Percentiles rank a stretch among this genome's conserved stretches.
These are phyloP conservation scores for Pichia phayaonensis DNA, from an alignment of 805 yeast species.

Conservation along the genomic window DNA sequence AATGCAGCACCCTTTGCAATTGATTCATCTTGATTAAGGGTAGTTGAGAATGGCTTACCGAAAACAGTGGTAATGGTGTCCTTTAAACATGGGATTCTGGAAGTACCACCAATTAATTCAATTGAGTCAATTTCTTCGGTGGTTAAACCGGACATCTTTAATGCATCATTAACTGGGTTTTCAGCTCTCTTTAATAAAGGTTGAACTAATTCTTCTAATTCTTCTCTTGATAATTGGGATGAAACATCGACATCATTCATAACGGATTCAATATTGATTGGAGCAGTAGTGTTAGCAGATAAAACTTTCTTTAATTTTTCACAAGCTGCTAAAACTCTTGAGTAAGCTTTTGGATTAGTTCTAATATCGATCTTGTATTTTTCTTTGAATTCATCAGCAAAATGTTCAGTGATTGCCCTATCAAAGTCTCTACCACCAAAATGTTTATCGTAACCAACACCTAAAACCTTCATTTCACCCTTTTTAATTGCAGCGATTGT, in stretches of 20 bases:
- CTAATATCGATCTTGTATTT: constrained; percentile 92
- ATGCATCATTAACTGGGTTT: constrained; percentile 74
- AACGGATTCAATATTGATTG: constrained; percentile 89
- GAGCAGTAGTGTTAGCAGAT: constrained; percentile 93
- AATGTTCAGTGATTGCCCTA: constrained; percentile 87
- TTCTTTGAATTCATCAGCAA: constrained; percentile 83
- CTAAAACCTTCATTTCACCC: constrained; percentile 91
- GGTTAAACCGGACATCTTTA: constrained; percentile 68
- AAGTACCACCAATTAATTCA: constrained; percentile 96
- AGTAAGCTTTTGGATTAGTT: constrained; percentile 89
- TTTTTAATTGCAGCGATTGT: constrained; percentile 85
- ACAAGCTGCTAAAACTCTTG: constrained; percentile 85
- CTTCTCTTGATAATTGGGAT: constrained; percentile 80
- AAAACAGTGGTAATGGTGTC: constrained; percentile 70
- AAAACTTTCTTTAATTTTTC: constrained; percentile 93
- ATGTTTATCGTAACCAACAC: constrained; percentile 88
- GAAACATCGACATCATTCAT: constrained; percentile 97
- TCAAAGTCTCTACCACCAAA: constrained; percentile 99
- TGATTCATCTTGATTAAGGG: constrained; percentile 98
- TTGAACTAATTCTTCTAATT: constrained; percentile 79
- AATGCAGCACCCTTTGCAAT: constrained; percentile 99
- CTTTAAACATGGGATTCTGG: constrained; percentile 94
- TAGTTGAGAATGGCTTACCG: constrained; percentile 81
- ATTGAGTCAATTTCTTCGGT: constrained; percentile 77
- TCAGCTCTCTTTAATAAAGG: constrained; percentile 74